These are phyloP conservation scores for Metschnikowia lachancei DNA, from an alignment of 805 yeast species.

Conservation along the genomic window DNA sequence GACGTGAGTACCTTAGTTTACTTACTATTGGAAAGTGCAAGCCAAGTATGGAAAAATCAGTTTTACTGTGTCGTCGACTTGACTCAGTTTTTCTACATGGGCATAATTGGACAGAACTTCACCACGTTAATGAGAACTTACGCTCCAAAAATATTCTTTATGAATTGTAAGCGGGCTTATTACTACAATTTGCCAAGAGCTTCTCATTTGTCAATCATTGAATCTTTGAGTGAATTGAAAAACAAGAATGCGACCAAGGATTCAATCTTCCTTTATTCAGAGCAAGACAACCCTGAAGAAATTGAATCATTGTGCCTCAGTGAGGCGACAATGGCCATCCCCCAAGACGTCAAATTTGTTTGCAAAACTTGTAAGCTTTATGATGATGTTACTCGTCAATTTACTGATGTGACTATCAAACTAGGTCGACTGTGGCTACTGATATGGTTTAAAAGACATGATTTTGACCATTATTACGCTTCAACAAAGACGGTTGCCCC, in stretches of 20 bases:
- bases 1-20: slow-evolving; percentile 53
- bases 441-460: slow-evolving; percentile 28
- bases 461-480: slow-evolving; percentile 20
- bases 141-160: slow-evolving; percentile 50
- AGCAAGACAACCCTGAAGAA: slow-evolving; percentile 33
- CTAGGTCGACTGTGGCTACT: slow-evolving; percentile 72
- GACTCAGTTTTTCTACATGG: slow-evolving; percentile 50
- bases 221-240: slow-evolving; percentile 24
- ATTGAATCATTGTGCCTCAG: slow-evolving; percentile 37
- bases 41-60: slow-evolving; percentile 69
- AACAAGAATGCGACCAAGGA: slow-evolving; percentile 15
- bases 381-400: slow-evolving; percentile 26
- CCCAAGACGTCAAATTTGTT: slow-evolving; percentile 36
- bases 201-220: slow-evolving; percentile 23
- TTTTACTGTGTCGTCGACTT: slow-evolving; percentile 66
- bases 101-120: slow-evolving; percentile 28
- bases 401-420: slow-evolving; percentile 58
- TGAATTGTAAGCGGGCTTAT: slow-evolving; percentile 53
- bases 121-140: slow-evolving; percentile 39
- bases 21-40: slow-evolving; percentile 59
- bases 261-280: slow-evolving; percentile 32
- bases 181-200: slow-evolving; percentile 48
- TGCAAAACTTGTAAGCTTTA: slow-evolving; percentile 27
- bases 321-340: slow-evolving; percentile 32
- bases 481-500: slow-evolving; percentile 33